Base-by-base conservation (phyloP, 345 rosid genomes). In the Gossypium anomalum region DNA sequence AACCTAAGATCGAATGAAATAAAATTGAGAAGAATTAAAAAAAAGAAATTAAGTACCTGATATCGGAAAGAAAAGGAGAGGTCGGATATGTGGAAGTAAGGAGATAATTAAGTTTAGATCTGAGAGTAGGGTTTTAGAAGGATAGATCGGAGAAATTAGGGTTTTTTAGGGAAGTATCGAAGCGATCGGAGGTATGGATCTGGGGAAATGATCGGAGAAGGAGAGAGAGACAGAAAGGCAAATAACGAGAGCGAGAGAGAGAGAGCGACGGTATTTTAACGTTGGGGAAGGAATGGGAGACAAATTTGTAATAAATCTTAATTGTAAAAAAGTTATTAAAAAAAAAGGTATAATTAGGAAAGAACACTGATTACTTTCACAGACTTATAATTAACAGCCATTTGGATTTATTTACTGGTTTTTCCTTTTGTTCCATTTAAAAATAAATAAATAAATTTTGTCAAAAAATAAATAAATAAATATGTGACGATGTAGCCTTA, bases 101-200 rank as follows among this genome's bases (percentile, higher is more conserved):
- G 29, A 48, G 13, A 49, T 13, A 29, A 44, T 53, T 23, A n/a
- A 16, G 51, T 16, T 7, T 10, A 65, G 77, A 75, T 65, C 57
- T 64, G 34, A 66, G 13, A 68, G 34, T 45, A 67, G 74, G 77
- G 74, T 73, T 78, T 77, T 78, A 56, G 62, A 22, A 59, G 13
- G n/a, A 57, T 53, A 71, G 53, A 70, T 77, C 66, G 65, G 19
- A 44, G 8, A 64, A 64, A 20, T 43, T 55, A 56, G 66, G 80
- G 56, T 52, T 77, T 47, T 47, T 22, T 15, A 2, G 57, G 56
- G 10, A 47, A 47, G 51, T 47, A 47, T 10, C 3, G 51, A 25
- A 55, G 12, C 14, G 20, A 23, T 48, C 56, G 57, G 57, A 67
- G 14, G 13, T 25, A 6, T 62, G 9, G 41, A 38, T 22, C 16